These are phyloP conservation scores for Saussurea involucrata DNA, from an alignment of 129 eudicot genomes.

Conservation along the genomic window DNA sequence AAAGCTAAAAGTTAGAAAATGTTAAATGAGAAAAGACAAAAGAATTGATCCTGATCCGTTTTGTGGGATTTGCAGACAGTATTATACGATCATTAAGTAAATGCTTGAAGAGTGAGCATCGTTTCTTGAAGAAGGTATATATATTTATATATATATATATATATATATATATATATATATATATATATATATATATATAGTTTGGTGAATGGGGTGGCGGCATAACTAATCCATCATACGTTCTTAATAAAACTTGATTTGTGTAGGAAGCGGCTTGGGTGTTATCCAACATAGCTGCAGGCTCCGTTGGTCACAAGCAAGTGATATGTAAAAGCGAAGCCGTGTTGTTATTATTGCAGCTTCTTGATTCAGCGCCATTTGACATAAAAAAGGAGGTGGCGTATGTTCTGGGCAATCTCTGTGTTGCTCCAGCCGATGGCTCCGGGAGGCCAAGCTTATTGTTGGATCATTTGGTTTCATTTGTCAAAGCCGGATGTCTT, in stretches of 20 bases:
- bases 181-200: too few relatives aligned
- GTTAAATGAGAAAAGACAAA: not conserved
- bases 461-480: slow-evolving; percentile 70
- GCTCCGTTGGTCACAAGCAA: slow-evolving; percentile 77
- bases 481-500: slow-evolving; percentile 78
- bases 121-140: slow-evolving; percentile 82
- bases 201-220: not conserved
- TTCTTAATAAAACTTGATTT: not conserved
- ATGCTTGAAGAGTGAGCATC: slow-evolving; percentile 87
- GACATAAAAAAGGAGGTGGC: slow-evolving; percentile 88
- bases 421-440: slow-evolving; percentile 77
- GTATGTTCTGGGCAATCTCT: slow-evolving; percentile 86
- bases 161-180: too few relatives aligned
- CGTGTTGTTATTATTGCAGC: slow-evolving; percentile 40
- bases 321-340: slow-evolving; percentile 78
- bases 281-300: slow-evolving; percentile 93
- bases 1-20: not conserved
- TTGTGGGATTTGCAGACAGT: slow-evolving; percentile 43
- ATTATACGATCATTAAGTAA: slow-evolving; percentile 60
- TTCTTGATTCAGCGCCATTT: slow-evolving; percentile 67
- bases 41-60: not conserved
- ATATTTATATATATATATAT: too few relatives aligned
- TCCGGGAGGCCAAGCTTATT: slow-evolving; percentile 64
- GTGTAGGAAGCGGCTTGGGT: slow-evolving; percentile 97
- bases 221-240: not conserved